phyloP scores from a whole-genome alignment of 1,139 yeast genomes.

The Suhomyces yuchorum region DNA sequence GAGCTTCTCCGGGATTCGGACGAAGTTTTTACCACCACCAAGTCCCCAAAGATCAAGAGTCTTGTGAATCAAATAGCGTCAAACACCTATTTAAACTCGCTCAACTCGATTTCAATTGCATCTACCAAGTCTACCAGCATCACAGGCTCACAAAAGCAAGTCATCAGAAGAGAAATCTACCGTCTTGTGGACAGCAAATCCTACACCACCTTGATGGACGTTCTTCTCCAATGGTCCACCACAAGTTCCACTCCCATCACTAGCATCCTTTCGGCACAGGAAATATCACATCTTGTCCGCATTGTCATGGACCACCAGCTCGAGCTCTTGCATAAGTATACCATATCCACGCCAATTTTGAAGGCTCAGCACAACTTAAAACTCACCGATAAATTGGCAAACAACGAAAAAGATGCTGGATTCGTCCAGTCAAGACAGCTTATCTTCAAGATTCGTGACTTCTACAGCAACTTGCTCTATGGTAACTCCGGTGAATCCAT shows the following conservation, averaged over 20 bases:
- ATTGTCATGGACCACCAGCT: constrained; percentile 28
- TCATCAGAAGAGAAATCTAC: constrained; percentile 21
- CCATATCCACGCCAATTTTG: constrained; percentile 13
- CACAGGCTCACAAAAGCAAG: not conserved
- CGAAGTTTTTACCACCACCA: constrained; percentile 1
- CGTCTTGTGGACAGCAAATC: constrained; percentile 21
- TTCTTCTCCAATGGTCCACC: constrained; percentile 24
- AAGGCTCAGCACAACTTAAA: constrained; percentile 14
- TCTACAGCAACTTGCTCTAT: constrained; percentile 33
- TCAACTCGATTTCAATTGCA: not conserved
- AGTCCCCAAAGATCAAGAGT: constrained; percentile 6
- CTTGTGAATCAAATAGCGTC: constrained; percentile 12
- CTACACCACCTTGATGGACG: constrained; percentile 24
- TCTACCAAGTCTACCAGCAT: not conserved
- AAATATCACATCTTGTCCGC: constrained; percentile 29
- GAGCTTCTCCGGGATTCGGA: constrained; percentile 4
- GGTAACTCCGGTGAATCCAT: constrained; percentile 23
- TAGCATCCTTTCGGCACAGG: constrained; percentile 22
- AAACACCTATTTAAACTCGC: constrained; percentile 12
- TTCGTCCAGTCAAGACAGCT: constrained; percentile 18
- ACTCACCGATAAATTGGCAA: constrained; percentile 14
- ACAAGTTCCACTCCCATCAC: constrained; percentile 13
- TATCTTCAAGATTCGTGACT: constrained; percentile 27
- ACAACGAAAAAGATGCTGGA: constrained; percentile 9
- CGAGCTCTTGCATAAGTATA: constrained; percentile 15